phyloP scores from a whole-genome alignment of 139 green algal species.

The Pseudopediastrum boryanum region DNA sequence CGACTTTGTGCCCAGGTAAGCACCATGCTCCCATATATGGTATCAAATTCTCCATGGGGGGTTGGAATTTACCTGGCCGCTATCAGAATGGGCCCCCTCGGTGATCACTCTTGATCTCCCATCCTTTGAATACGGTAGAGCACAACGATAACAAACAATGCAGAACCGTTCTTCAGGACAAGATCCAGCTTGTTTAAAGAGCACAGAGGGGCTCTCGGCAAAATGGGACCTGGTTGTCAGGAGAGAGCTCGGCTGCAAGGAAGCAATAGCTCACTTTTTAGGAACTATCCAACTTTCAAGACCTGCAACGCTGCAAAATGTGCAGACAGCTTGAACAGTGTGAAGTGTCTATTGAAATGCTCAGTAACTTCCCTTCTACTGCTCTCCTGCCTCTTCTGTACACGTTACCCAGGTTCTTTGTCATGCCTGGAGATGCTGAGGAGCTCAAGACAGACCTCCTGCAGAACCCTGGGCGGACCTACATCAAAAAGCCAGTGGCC shows the following conservation, averaged over 20 bases:
- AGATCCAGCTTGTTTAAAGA: background rate
- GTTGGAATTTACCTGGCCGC: background rate
- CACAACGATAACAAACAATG: background rate
- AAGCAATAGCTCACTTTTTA: too few species aligned
- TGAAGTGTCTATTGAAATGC: background rate
- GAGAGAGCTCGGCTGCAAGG: too few species aligned
- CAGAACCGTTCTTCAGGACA: background rate
- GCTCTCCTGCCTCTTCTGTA: background rate
- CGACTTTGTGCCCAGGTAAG: slow-evolving; percentile 59
- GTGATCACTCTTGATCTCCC: background rate
- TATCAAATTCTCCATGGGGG: too few species aligned
- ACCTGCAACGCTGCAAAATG: background rate
- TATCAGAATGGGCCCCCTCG: background rate
- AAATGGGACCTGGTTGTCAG: too few species aligned
- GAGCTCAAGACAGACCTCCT: slow-evolving; percentile 58
- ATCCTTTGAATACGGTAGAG: background rate
- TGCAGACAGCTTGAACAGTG: background rate
- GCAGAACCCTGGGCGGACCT: slow-evolving; percentile 38
- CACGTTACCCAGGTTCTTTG: slow-evolving; percentile 46
- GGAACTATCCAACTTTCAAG: background rate
- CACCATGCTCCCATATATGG: background rate
- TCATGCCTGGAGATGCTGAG: slow-evolving; percentile 64
- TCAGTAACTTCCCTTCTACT: background rate
- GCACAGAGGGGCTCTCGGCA: too few species aligned
- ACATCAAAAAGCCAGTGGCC: slow-evolving; percentile 48